Conservation (phyloP, 2,329 filamentous ascomycete species). For the Neonectria coccinea region DNA sequence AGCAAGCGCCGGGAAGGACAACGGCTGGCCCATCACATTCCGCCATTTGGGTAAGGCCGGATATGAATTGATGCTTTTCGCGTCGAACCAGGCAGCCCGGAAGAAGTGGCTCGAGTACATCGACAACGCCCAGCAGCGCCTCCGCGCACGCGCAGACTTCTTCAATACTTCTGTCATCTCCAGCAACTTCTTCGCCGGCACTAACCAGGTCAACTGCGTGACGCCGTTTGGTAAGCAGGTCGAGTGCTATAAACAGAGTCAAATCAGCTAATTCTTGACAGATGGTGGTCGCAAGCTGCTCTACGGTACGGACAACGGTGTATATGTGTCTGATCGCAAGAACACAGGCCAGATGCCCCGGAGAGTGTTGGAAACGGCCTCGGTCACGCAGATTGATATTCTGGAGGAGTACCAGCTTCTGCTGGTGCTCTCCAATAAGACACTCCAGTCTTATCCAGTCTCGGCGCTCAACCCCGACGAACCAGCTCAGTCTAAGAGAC, state of each 20-base stretch:
- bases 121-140: slow-evolving; percentile 86
- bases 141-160: slow-evolving; percentile 90
- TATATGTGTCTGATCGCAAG: slow-evolving; percentile 92
- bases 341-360: slow-evolving; percentile 84
- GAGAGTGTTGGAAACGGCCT: slow-evolving; percentile 85
- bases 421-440: slow-evolving; percentile 92
- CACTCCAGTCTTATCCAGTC: slow-evolving; percentile 87
- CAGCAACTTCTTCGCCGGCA: slow-evolving; percentile 68
- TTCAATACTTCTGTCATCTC: slow-evolving; percentile 79
- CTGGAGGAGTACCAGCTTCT: slow-evolving; percentile 95
- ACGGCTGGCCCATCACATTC: slow-evolving; percentile 96
- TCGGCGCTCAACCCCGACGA: slow-evolving; percentile 89
- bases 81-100: slow-evolving; percentile 84
- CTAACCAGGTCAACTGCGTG: slow-evolving; percentile 93
- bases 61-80: slow-evolving; percentile 91
- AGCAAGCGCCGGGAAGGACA: slow-evolving; percentile 69
- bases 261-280: slow-evolving; percentile 50
- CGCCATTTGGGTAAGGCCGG: slow-evolving; percentile 94
- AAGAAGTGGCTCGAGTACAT: slow-evolving; percentile 99
- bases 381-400: slow-evolving; percentile 95
- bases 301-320: slow-evolving; percentile 92
- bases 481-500: slow-evolving; percentile 81
- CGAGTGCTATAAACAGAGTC: slow-evolving; percentile 15
- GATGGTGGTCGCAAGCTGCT: slow-evolving; percentile 96
- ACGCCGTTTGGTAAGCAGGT: slow-evolving; percentile 82